Conservation (phyloP, 2,329 filamentous ascomycete genomes). For the Diaporthe ilicicola region DNA sequence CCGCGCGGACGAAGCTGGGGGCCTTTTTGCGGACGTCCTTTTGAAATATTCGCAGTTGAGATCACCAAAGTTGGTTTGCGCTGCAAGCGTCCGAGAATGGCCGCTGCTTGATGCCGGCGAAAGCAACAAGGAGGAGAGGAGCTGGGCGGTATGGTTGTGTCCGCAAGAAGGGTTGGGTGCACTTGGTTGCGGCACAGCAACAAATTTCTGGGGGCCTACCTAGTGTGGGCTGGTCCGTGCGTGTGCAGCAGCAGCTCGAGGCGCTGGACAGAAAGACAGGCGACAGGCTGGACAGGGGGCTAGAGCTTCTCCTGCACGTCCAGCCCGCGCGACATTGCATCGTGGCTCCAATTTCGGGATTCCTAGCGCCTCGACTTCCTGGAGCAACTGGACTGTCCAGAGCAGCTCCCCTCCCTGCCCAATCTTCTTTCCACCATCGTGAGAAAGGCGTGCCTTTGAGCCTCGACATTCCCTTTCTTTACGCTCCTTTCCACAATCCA, state of each 20-base stretch:
- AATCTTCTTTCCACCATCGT: not conserved
- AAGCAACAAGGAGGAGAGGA: not conserved
- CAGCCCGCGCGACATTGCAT: slow-evolving; percentile 24
- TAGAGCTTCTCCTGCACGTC: slow-evolving; percentile 20
- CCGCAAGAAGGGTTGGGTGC: not conserved
- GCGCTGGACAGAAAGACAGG: not conserved
- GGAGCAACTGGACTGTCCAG: not conserved
- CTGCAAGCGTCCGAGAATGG: not conserved
- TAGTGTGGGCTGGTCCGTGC: slow-evolving; percentile 2
- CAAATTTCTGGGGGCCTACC: slow-evolving; percentile 25
- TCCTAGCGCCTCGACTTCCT: slow-evolving; percentile 13
- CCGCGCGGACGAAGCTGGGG: not conserved
- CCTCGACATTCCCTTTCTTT: slow-evolving; percentile 24
- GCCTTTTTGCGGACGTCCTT: not conserved
- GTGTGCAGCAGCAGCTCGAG: not conserved
- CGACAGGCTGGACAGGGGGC: slow-evolving; percentile 22
- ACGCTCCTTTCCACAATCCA: slow-evolving; percentile 30
- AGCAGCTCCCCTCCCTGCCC: slow-evolving; percentile 1
- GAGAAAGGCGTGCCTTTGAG: slow-evolving; percentile 19
- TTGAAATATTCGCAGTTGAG: not conserved
- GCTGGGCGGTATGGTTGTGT: not conserved
- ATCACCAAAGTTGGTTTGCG: not conserved
- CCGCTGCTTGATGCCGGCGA: not conserved
- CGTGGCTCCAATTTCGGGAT: slow-evolving; percentile 31
- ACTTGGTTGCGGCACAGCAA: not conserved